phyloP scores from a whole-genome alignment of 1,139 yeast genomes.

The Williopsis jadinii region DNA sequence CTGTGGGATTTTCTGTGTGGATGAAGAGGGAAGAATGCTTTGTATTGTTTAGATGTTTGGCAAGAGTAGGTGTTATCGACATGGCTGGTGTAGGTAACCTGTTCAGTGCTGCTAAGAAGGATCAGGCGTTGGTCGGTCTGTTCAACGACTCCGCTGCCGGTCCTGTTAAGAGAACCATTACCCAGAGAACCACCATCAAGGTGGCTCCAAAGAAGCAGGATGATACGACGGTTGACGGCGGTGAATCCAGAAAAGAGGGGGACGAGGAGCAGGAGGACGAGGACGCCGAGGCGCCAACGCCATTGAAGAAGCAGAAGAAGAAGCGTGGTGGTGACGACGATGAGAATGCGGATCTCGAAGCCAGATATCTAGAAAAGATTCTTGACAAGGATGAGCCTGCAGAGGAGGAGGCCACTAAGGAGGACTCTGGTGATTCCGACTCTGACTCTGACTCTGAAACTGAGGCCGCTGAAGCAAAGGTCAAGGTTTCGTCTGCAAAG shows the following conservation, averaged over 20 bases:
- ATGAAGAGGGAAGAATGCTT: too few species aligned
- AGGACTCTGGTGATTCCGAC: constrained; percentile 10
- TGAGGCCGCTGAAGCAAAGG: constrained; percentile 9
- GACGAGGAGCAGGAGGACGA: constrained; percentile 21
- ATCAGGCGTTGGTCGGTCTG: constrained; percentile 17
- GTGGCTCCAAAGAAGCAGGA: not conserved
- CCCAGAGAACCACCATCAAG: constrained; percentile 6
- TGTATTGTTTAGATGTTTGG: too few species aligned
- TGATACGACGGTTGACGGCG: constrained; percentile 3
- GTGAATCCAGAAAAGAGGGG: constrained; percentile 10
- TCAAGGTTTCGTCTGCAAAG: constrained; percentile 22
- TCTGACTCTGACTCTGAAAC: constrained; percentile 13
- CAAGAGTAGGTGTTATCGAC: not conserved
- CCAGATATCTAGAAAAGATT: constrained; percentile 18
- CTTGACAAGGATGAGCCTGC: constrained; percentile 14
- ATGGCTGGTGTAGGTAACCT: not conserved
- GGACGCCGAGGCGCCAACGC: constrained; percentile 8
- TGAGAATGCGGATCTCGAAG: constrained; percentile 28
- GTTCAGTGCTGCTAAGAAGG: constrained; percentile 18
- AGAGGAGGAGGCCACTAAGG: constrained; percentile 2
- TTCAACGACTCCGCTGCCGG: constrained; percentile 24
- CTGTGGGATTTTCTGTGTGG: too few species aligned
- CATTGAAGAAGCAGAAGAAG: constrained; percentile 7
- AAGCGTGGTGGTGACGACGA: constrained; percentile 13
- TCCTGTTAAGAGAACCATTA: constrained; percentile 23